Evolutionary conservation across 2,329 filamentous ascomycete genomes (phyloP).

Genomic region (Tolypocladium ovalisporum): DNA sequence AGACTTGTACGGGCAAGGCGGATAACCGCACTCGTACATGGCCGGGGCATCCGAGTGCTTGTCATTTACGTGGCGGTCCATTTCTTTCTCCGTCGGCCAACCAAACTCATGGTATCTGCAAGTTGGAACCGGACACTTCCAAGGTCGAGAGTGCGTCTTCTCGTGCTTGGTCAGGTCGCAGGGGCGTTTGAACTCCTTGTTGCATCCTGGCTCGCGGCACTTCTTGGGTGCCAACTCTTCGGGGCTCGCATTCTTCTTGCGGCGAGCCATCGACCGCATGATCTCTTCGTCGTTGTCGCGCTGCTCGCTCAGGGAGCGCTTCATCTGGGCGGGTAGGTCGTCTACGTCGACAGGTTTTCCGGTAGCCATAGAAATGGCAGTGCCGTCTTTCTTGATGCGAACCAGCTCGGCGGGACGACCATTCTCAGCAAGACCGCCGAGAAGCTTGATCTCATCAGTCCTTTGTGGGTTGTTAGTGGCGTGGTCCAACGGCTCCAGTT

Average conservation of each 20-base stretch:
- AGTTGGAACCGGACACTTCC: conserved; percentile 72
- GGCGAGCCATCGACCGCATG: conserved; percentile 85
- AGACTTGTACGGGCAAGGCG: conserved; percentile 82
- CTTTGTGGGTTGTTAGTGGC: conserved; percentile 20
- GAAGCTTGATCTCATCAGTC: conserved; percentile 62
- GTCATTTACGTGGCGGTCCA: conserved; percentile 91
- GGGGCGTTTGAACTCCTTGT: conserved; percentile 91
- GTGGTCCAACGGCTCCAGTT: conserved; percentile 16
- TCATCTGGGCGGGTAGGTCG: conserved; percentile 42
- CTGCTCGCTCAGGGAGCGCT: conserved; percentile 58
- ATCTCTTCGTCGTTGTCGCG: conserved; percentile 72
- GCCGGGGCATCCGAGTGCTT: conserved; percentile 76
- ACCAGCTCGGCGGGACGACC: conserved; percentile 78
- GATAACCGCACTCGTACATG: conserved; percentile 74
- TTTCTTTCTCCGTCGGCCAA: conserved; percentile 97
- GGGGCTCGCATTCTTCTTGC: conserved; percentile 83
- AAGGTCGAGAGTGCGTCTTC: conserved; percentile 93
- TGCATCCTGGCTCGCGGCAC: conserved; percentile 65
- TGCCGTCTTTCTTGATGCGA: conserved; percentile 68
- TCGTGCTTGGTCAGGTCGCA: conserved; percentile 97
- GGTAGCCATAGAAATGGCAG: conserved; percentile 66
- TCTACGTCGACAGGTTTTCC: conserved; percentile 51
- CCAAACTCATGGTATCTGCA: conserved; percentile 89
- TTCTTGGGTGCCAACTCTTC: conserved; percentile 73
- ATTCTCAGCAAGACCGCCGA: conserved; percentile 72